Evolutionary conservation across 768 basidiomycete species (phyloP), one percentile per base, ranked within the genome.

Genomic region (Collybiopsis confluens): DNA sequence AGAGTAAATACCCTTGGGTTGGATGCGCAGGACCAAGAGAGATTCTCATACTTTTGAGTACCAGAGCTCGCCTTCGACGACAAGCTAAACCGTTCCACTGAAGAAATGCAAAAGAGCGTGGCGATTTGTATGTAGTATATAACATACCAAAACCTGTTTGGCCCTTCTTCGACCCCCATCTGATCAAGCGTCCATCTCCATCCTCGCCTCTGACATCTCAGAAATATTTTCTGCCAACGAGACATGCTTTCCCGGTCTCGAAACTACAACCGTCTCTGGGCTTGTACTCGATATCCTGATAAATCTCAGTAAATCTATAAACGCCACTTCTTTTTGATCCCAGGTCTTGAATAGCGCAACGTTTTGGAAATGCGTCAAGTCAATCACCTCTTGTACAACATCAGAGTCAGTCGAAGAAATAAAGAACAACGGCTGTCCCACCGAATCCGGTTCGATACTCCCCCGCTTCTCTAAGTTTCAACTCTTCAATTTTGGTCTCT

Each of bases 371-470:
- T 92, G 82, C 0, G 89, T 92, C 24, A 93, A 75, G 67, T 93
- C 91, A 6, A 83, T 79, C 30, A 92, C 76, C 72, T 93, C 91
- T 92, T 54, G 40, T 40, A 48, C 45, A 50, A 46, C 28, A 26
- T 45, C 26, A 27, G 35, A 42, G 16, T 27, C 42, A 42, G n/a
- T 11, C 10, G 53, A 15, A 45, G 43, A 43, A 13, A 13, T 3
- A n/a, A 48, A 45, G 8, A 23, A 21, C 23, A 62, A 28, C n/a
- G n/a, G n/a, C n/a, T n/a, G n/a, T 64, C 85, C 57, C 62, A 90
- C 90, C 91, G 64, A 93, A 76, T 6, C 91, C 91, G 2, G 90
- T 88, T 35, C 86, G 77, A 66, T 93, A 93, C 52, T 79, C 71
- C 56, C 92, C 90, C 16, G 70, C 61, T 60, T 92, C 91, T 54